Conservation (phyloP, 2,329 filamentous ascomycete species). For the Lasiodiplodia gonubiensis region DNA sequence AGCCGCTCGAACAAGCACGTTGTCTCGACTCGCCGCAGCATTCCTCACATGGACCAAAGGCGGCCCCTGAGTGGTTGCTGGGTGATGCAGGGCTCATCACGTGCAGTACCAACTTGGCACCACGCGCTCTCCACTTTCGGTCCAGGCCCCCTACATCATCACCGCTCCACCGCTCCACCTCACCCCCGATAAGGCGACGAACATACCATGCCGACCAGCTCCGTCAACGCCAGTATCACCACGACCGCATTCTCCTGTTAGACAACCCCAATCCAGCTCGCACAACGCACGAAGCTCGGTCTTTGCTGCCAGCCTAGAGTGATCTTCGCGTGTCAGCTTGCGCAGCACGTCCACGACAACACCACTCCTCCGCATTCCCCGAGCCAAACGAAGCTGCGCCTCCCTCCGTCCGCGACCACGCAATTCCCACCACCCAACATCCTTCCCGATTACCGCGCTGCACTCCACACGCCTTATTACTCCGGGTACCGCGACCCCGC, state of each 20-base stretch:
- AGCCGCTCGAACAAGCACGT: conserved; percentile 5
- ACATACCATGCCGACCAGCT: conserved; percentile 14
- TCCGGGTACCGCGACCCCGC: background rate
- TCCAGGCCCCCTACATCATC: conserved; percentile 22
- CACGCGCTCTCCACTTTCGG: conserved; percentile 11
- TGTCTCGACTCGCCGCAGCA: background rate
- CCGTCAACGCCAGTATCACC: conserved; percentile 6
- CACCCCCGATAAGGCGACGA: conserved; percentile 23
- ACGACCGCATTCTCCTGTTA: conserved; percentile 10
- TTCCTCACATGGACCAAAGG: conserved; percentile 3
- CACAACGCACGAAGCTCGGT: conserved; percentile 44
- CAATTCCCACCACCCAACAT: conserved; percentile 5
- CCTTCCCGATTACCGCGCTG: background rate
- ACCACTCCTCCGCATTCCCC: conserved; percentile 20
- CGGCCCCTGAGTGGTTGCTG: conserved; percentile 15
- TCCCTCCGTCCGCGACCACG: background rate
- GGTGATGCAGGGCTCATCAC: conserved; percentile 7
- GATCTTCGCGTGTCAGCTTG: conserved; percentile 45
- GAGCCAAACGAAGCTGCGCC: conserved; percentile 22
- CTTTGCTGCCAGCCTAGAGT: conserved; percentile 51
- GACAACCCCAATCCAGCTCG: conserved; percentile 34
- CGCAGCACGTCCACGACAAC: conserved; percentile 40
- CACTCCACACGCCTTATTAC: conserved; percentile 28
- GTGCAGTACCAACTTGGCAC: conserved; percentile 8
- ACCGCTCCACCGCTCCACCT: conserved; percentile 19